Conservation (phyloP, 129 eudicot species). For the Flaveria bidentis region DNA sequence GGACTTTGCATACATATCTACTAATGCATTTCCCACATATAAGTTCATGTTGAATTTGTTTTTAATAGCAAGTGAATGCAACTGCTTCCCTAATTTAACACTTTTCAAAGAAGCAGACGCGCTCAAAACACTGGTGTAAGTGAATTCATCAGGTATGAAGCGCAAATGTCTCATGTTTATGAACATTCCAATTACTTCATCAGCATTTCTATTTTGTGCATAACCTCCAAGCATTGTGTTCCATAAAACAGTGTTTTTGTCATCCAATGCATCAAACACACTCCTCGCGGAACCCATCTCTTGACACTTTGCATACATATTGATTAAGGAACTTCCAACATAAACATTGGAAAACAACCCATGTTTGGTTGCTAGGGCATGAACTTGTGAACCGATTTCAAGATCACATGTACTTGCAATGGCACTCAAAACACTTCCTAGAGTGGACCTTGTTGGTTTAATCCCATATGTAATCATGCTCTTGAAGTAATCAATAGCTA, state of each 20-base stretch:
- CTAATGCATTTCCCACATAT: slow-evolving; percentile 82
- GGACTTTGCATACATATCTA: slow-evolving; percentile 91
- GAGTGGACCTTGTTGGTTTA: slow-evolving; percentile 72
- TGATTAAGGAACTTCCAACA: slow-evolving; percentile 85
- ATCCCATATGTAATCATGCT: slow-evolving; percentile 56
- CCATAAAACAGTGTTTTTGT: slow-evolving; percentile 73
- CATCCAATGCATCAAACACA: slow-evolving; percentile 61
- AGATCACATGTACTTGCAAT: slow-evolving; percentile 58
- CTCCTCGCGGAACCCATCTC: slow-evolving; percentile 58
- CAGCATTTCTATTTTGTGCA: slow-evolving; percentile 65
- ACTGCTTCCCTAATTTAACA: slow-evolving; percentile 60
- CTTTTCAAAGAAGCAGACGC: slow-evolving; percentile 65
- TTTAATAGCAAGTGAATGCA: slow-evolving; percentile 71
- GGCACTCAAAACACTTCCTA: slow-evolving; percentile 90
- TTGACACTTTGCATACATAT: slow-evolving; percentile 87
- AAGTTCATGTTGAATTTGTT: slow-evolving; percentile 55
- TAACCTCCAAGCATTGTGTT: slow-evolving; percentile 90
- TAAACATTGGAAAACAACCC: slow-evolving; percentile 85
- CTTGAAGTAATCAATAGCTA: slow-evolving; percentile 55
- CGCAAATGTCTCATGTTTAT: slow-evolving; percentile 54
- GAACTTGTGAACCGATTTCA: slow-evolving; percentile 71
- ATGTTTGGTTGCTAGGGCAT: slow-evolving; percentile 67
- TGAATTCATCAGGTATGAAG: slow-evolving; percentile 70
- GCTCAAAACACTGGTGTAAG: slow-evolving; percentile 82
- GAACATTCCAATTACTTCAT: slow-evolving; percentile 63